Percentiles rank a stretch among this genome's conserved stretches.
These are phyloP conservation scores for Helotiales sp. DNA, from an alignment of 2,329 filamentous ascomycete species.

Conservation along the genomic window DNA sequence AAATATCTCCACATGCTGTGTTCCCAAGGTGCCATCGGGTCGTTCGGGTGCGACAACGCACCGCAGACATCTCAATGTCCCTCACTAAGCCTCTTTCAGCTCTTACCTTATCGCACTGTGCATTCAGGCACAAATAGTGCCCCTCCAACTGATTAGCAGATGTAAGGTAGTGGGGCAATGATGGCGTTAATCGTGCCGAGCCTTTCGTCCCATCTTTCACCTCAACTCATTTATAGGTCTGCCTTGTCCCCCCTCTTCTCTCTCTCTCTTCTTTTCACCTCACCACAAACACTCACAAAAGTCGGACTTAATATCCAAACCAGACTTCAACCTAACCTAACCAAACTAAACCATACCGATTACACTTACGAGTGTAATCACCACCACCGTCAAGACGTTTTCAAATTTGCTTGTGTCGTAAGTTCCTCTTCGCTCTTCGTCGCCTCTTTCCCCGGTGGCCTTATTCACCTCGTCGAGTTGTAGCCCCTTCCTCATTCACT, in stretches of 20 bases:
- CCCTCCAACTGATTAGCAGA: slow-evolving; percentile 8
- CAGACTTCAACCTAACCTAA: background rate
- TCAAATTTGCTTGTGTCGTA: slow-evolving; percentile 98
- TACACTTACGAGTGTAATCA: slow-evolving; percentile 44
- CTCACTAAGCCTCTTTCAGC: slow-evolving; percentile 9
- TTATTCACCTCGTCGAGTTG: background rate
- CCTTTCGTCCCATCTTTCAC: slow-evolving; percentile 8
- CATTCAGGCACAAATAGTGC: slow-evolving; percentile 17
- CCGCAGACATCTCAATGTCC: background rate
- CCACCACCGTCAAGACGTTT: slow-evolving; percentile 87
- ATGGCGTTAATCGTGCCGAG: background rate
- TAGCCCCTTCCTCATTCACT: no score
- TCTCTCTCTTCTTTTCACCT: slow-evolving; percentile 12
- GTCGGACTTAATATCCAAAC: background rate
- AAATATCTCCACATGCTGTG: slow-evolving; percentile 7
- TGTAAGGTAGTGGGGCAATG: slow-evolving; percentile 14
- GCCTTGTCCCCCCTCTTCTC: background rate
- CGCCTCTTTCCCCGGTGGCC: background rate
- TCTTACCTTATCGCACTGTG: background rate
- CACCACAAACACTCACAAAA: background rate
- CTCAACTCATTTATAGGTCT: slow-evolving; percentile 10
- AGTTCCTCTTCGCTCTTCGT: slow-evolving; percentile 51
- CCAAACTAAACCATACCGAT: slow-evolving; percentile 29
- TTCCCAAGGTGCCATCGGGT: background rate
- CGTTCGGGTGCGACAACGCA: slow-evolving; percentile 3